These are phyloP conservation scores for Salix purpurea DNA, from an alignment of 345 rosid genomes.

Conservation along the genomic window DNA sequence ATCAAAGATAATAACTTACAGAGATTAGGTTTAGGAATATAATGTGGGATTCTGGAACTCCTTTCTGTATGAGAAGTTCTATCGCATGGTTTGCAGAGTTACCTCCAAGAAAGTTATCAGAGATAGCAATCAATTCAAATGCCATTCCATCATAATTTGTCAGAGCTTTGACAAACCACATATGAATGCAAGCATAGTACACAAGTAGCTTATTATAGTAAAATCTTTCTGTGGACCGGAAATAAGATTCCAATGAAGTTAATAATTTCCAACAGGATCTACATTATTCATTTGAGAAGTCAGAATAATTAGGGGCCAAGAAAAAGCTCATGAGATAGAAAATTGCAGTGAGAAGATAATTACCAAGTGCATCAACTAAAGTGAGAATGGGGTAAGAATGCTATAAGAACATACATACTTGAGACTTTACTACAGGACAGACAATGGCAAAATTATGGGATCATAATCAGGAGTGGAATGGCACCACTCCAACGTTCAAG, in stretches of 20 bases:
- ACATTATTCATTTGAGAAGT: not conserved
- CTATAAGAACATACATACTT: not conserved
- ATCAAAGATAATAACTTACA: slow-evolving; percentile 36
- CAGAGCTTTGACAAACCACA: not conserved
- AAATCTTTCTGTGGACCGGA: not conserved
- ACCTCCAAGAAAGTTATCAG: slow-evolving; percentile 36
- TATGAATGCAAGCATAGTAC: not conserved
- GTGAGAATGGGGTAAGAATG: not conserved
- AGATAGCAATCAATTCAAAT: not conserved
- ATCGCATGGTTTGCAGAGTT: slow-evolving; percentile 96
- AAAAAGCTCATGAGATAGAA: not conserved
- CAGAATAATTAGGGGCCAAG: not conserved
- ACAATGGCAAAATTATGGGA: not conserved
- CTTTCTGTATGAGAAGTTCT: slow-evolving; percentile 75
- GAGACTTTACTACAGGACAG: not conserved
- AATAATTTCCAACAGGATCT: not conserved
- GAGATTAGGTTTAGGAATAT: slow-evolving; percentile 92
- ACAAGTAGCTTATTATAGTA: not conserved
- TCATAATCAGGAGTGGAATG: not conserved
- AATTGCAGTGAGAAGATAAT: not conserved
- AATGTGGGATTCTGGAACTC: slow-evolving; percentile 95
- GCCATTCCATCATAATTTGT: not conserved
- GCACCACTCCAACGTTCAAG: not conserved
- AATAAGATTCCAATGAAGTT: not conserved
- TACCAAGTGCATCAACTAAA: not conserved